Percentiles rank a stretch among this genome's conserved stretches.
Evolutionary conservation across 495 filamentous ascomycete species (phyloP).

Genomic region (Xylaria scruposa): DNA sequence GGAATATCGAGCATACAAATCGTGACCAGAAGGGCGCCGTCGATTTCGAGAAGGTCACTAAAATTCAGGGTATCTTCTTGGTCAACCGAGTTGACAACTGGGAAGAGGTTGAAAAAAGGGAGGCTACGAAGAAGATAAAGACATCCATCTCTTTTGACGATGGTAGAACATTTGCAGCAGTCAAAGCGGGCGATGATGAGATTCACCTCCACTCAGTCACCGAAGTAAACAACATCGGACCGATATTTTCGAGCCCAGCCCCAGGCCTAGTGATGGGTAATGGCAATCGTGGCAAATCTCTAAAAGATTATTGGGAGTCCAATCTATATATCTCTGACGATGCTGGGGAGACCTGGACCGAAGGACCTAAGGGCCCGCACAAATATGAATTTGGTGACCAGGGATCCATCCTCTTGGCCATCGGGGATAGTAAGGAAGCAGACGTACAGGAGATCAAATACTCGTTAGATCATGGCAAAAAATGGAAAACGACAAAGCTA

Average conservation of each 20-base stretch:
- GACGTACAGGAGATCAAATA: slow-evolving; percentile 65
- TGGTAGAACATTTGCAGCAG: slow-evolving; percentile 72
- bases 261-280: slow-evolving; percentile 92
- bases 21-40: slow-evolving; percentile 72
- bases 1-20: slow-evolving; percentile 91
- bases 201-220: slow-evolving; percentile 94
- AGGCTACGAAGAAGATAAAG: slow-evolving; percentile 67
- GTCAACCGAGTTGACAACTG: slow-evolving; percentile 90
- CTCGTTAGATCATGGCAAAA: slow-evolving; percentile 85
- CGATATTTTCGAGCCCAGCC: slow-evolving; percentile 92
- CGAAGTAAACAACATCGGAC: slow-evolving; percentile 74
- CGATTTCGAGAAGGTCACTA: slow-evolving; percentile 90
- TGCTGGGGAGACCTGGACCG: slow-evolving; percentile 82
- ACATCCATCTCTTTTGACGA: slow-evolving; percentile 93
- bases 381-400: slow-evolving; percentile 95
- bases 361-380: slow-evolving; percentile 78
- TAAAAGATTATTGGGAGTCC: slow-evolving; percentile 67
- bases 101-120: slow-evolving; percentile 66
- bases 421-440: slow-evolving; percentile 72
- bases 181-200: slow-evolving; percentile 61
- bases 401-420: slow-evolving; percentile 83
- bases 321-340: slow-evolving; percentile 89
- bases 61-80: slow-evolving; percentile 88
- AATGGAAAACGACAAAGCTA: slow-evolving; percentile 73
- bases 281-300: slow-evolving; percentile 80